Evolutionary conservation across 2,329 filamentous ascomycete genomes (phyloP).

Genomic region (Microdochium trichocladiopsis): DNA sequence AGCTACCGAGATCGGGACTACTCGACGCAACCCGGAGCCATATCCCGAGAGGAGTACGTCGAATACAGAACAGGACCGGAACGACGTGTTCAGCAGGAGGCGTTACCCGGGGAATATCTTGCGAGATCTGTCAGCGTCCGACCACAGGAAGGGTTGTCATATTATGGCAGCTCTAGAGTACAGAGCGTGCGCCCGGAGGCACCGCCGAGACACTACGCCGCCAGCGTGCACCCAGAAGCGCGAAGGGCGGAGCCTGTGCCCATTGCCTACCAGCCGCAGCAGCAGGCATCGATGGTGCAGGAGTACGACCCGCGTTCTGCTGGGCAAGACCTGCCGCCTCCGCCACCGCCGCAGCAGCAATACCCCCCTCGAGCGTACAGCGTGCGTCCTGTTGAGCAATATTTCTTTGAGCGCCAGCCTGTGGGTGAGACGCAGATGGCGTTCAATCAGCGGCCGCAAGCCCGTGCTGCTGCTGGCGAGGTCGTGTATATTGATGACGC

Average conservation of each 20-base stretch:
- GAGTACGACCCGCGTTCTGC: slow-evolving; percentile 19
- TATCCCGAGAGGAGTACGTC: slow-evolving; percentile 36
- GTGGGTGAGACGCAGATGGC: slow-evolving; percentile 29
- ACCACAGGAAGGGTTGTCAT: slow-evolving; percentile 38
- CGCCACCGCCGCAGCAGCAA: background rate
- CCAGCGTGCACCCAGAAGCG: slow-evolving; percentile 29
- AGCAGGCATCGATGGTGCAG: slow-evolving; percentile 10
- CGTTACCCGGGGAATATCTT: slow-evolving; percentile 41
- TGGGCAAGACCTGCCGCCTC: slow-evolving; percentile 16
- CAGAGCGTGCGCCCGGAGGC: slow-evolving; percentile 33
- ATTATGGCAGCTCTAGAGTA: slow-evolving; percentile 31
- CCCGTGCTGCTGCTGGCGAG: slow-evolving; percentile 28
- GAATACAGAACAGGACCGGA: slow-evolving; percentile 36
- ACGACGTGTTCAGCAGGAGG: slow-evolving; percentile 34
- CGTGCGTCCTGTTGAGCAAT: slow-evolving; percentile 30
- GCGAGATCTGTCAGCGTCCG: slow-evolving; percentile 51
- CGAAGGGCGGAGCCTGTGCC: slow-evolving; percentile 22
- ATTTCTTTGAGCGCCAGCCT: slow-evolving; percentile 32
- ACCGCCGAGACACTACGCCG: slow-evolving; percentile 40
- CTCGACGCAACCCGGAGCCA: slow-evolving; percentile 38
- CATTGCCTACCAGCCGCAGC: slow-evolving; percentile 2
- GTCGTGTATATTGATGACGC: slow-evolving; percentile 36
- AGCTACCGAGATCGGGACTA: slow-evolving; percentile 52
- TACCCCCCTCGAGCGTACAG: slow-evolving; percentile 20
- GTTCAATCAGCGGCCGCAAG: slow-evolving; percentile 34